A percentile compares a stretch with the other conserved stretches of the same genome.
These are phyloP conservation scores for Ilyonectria sp. DNA, from an alignment of 2,329 filamentous ascomycete genomes.

Conservation along the genomic window DNA sequence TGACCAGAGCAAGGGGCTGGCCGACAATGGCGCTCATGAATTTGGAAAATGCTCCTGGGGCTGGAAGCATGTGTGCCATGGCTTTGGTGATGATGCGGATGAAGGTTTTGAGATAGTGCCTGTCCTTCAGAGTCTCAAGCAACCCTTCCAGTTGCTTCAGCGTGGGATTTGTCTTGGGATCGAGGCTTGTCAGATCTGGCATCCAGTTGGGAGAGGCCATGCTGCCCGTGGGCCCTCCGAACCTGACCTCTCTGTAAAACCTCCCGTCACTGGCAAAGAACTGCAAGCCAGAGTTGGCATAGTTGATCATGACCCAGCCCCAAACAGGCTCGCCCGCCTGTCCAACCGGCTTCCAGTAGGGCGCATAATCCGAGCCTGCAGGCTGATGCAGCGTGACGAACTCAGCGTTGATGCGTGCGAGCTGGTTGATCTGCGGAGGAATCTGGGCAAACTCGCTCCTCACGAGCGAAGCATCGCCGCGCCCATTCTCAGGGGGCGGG, in stretches of 20 bases:
- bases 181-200: constrained; percentile 47
- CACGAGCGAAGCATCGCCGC: constrained; percentile 26
- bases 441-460: constrained; percentile 57
- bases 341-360: not conserved
- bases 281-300: constrained; percentile 57
- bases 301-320: constrained; percentile 61
- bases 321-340: constrained; percentile 52
- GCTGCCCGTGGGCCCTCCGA: constrained; percentile 50
- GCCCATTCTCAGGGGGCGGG: constrained; percentile 26
- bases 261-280: constrained; percentile 57
- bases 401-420: constrained; percentile 53
- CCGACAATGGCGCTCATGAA: constrained; percentile 57
- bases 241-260: constrained; percentile 59
- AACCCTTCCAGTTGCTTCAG: constrained; percentile 36
- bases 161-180: constrained; percentile 14
- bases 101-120: constrained; percentile 51
- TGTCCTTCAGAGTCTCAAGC: constrained; percentile 48
- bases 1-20: constrained; percentile 59
- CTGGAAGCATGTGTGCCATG: constrained; percentile 39
- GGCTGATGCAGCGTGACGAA: constrained; percentile 47
- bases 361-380: constrained; percentile 25
- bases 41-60: constrained; percentile 55
- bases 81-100: constrained; percentile 54
- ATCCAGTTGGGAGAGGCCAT: constrained; percentile 50
- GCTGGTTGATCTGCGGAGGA: constrained; percentile 58